Percentiles rank a stretch among this genome's conserved stretches.
Conservation (phyloP, 2,329 filamentous ascomycete genomes). For the Pyrenophora seminiperda region DNA sequence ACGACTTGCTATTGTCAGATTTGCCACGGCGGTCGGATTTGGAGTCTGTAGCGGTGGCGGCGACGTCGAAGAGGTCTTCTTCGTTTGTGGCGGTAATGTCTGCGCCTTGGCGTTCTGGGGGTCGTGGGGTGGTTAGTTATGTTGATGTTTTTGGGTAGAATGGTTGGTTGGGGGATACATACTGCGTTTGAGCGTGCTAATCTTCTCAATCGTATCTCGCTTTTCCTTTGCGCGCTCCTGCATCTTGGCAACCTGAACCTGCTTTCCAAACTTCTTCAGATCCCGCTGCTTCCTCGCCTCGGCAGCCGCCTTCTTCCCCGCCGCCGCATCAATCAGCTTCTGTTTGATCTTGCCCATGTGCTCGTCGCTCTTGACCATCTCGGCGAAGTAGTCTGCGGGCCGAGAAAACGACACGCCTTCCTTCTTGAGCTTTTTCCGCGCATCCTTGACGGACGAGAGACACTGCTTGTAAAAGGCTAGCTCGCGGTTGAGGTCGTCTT, state of each 20-base stretch:
- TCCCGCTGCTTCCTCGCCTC: slow-evolving; percentile 92
- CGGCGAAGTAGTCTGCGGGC: slow-evolving; percentile 94
- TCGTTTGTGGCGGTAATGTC: slow-evolving; percentile 71
- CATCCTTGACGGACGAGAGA: slow-evolving; percentile 75
- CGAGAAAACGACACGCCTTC: slow-evolving; percentile 86
- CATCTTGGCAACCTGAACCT: slow-evolving; percentile 93
- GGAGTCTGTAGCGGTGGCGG: slow-evolving; percentile 60
- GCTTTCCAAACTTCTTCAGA: slow-evolving; percentile 98
- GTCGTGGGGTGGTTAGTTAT: slow-evolving; percentile 19
- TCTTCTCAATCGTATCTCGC: slow-evolving; percentile 92
- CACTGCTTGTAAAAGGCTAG: slow-evolving; percentile 91
- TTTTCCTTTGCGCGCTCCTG: slow-evolving; percentile 94
- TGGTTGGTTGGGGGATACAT: slow-evolving; percentile 56
- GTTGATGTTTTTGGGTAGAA: no score
- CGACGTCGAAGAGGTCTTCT: slow-evolving; percentile 88
- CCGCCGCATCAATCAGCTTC: slow-evolving; percentile 89
- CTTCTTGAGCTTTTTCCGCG: slow-evolving; percentile 73
- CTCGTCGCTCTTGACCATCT: slow-evolving; percentile 98
- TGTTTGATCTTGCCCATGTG: slow-evolving; percentile 97
- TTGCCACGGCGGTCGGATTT: slow-evolving; percentile 51
- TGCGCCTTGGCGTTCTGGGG: slow-evolving; percentile 79
- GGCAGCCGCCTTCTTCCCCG: slow-evolving; percentile 86
- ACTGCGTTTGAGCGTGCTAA: slow-evolving; percentile 95
- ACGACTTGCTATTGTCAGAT: slow-evolving; percentile 35
- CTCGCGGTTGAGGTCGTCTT: slow-evolving; percentile 91